Conservation (phyloP, 108 stramenopile species). For the Aureococcus anophagefferens region DNA sequence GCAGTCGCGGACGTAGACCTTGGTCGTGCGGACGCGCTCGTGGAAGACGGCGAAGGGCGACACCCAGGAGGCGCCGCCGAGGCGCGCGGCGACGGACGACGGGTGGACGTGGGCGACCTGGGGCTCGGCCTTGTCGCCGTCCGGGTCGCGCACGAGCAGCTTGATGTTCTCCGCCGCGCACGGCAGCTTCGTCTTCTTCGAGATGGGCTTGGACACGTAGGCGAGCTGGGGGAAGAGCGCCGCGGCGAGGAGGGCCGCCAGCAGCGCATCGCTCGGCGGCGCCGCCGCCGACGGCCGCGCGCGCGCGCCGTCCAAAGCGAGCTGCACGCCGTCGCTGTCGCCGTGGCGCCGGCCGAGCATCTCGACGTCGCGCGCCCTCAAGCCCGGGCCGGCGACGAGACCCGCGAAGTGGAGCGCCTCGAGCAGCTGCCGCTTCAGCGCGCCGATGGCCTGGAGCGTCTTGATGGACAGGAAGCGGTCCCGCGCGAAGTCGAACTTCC, state of each 20-base stretch:
- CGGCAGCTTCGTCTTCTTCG: not conserved
- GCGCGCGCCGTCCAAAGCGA: not conserved
- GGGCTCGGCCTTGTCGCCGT: not conserved
- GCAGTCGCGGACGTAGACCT: slow-evolving; percentile 36
- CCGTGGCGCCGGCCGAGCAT: not conserved
- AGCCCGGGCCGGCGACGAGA: slow-evolving; percentile 18
- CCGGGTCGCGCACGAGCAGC: not conserved
- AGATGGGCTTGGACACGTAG: not conserved
- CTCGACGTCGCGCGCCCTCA: slow-evolving; percentile 2
- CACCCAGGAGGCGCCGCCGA: not conserved
- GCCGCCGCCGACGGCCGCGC: not conserved
- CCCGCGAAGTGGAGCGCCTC: slow-evolving; percentile 25
- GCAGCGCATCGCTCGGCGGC: not conserved
- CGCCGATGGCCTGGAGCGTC: slow-evolving; percentile 30
- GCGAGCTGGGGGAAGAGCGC: slow-evolving; percentile 13
- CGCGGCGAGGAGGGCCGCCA: slow-evolving; percentile 5
- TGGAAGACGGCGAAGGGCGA: slow-evolving; percentile 24
- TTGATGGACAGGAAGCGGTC: slow-evolving; percentile 25
- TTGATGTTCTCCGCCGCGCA: not conserved
- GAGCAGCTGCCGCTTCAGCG: slow-evolving; percentile 32
- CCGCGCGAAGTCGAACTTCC: slow-evolving; percentile 21
- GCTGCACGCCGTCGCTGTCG: not conserved
- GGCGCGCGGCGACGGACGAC: not conserved
- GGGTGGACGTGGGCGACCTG: not conserved
- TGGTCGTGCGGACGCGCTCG: slow-evolving; percentile 40